A percentile compares a stretch with the other conserved stretches of the same genome.
Conservation (phyloP, 2,329 filamentous ascomycete species). For the Rutstroemia sp. region DNA sequence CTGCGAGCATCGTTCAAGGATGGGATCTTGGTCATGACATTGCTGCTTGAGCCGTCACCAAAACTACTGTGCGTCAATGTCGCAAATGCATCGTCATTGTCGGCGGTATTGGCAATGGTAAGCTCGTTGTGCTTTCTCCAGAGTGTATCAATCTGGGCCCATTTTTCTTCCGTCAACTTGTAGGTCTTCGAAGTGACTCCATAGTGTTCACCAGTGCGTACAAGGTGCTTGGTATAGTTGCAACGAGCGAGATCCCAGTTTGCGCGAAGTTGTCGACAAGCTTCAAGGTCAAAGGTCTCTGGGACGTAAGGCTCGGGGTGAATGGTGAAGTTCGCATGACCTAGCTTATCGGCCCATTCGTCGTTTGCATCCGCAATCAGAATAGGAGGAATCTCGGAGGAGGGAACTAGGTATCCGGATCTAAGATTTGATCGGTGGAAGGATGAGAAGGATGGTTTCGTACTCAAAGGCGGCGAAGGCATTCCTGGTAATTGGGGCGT, state of each 20-base stretch:
- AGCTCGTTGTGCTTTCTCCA: conserved; percentile 68
- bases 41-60: conserved; percentile 36
- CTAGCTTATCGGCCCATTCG: conserved; percentile 76
- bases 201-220: conserved; percentile 84
- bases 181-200: conserved; percentile 86
- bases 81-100: conserved; percentile 35
- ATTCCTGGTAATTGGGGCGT: conserved; percentile 39
- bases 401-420: conserved; percentile 41
- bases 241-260: conserved; percentile 79
- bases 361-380: conserved; percentile 64
- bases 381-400: conserved; percentile 54
- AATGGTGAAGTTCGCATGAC: conserved; percentile 91
- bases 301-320: conserved; percentile 73
- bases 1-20: conserved; percentile 57
- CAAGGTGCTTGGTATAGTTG: conserved; percentile 85
- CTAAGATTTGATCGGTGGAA: conserved; percentile 44
- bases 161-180: conserved; percentile 78
- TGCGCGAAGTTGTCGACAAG: conserved; percentile 57
- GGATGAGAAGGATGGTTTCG: conserved; percentile 70
- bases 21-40: conserved; percentile 58
- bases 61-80: conserved; percentile 35
- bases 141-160: conserved; percentile 67
- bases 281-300: conserved; percentile 44
- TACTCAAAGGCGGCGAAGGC: conserved; percentile 67
- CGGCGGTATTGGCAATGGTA: conserved; percentile 46